Evolutionary conservation across 345 rosid genomes (phyloP).

Genomic region (Physaria fendleri): DNA sequence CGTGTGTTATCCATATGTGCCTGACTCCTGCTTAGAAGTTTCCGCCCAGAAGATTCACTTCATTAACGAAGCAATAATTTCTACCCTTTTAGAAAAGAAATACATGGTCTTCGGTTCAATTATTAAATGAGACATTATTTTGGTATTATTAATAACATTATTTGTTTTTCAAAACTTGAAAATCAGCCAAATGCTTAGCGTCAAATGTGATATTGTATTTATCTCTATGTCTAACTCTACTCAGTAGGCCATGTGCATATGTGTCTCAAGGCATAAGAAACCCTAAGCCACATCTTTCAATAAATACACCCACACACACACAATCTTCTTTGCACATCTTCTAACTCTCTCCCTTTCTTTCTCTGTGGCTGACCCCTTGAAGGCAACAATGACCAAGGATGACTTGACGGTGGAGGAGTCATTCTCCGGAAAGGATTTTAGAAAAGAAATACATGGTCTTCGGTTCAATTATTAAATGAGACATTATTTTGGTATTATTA

Average conservation of each 20-base stretch:
- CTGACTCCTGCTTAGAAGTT: not conserved
- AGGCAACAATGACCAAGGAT: too few relatives aligned
- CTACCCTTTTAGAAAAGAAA: not conserved
- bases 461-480: not conserved
- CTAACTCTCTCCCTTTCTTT: too few relatives aligned
- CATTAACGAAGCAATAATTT: not conserved
- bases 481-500: not conserved
- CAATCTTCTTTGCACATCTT: too few relatives aligned
- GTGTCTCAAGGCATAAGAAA: too few relatives aligned
- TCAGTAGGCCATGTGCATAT: too few relatives aligned
- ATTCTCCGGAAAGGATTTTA: too few relatives aligned
- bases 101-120: not conserved
- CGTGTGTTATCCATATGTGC: conserved; percentile 8
- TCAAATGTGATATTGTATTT: conserved; percentile 10
- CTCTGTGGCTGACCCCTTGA: too few relatives aligned
- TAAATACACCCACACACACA: too few relatives aligned
- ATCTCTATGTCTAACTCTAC: conserved; percentile 17
- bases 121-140: not conserved
- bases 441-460: not conserved
- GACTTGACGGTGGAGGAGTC: too few relatives aligned
- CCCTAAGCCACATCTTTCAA: too few relatives aligned
- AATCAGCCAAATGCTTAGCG: conserved; percentile 18
- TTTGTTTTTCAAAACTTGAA: not conserved
- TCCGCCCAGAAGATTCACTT: not conserved
- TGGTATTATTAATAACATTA: not conserved